These are phyloP conservation scores for Magnusiomyces magnusii DNA, from an alignment of 1,139 yeast species.

Conservation along the genomic window DNA sequence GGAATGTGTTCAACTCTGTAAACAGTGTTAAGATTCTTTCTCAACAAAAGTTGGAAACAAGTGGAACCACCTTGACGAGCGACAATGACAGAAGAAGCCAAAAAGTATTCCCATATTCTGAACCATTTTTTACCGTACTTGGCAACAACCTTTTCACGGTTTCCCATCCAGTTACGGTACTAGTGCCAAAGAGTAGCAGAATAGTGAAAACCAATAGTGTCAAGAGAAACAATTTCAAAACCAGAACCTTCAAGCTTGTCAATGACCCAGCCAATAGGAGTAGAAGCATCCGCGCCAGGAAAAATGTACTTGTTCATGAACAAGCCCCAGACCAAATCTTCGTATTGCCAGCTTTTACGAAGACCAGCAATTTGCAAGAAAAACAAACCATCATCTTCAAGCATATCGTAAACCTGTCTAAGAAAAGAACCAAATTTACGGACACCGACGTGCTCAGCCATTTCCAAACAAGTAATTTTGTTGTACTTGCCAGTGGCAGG, in stretches of 20 bases:
- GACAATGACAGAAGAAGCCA: slow-evolving; percentile 72
- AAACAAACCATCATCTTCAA: slow-evolving; percentile 84
- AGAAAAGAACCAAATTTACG: slow-evolving; percentile 72
- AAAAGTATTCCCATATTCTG: slow-evolving; percentile 90
- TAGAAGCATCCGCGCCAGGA: slow-evolving; percentile 98
- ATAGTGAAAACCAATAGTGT: slow-evolving; percentile 88
- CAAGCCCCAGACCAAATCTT: slow-evolving; percentile 89
- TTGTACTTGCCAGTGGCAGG: slow-evolving; percentile 62
- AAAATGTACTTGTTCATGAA: slow-evolving; percentile 94
- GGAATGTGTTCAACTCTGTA: slow-evolving; percentile 82
- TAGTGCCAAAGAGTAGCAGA: slow-evolving; percentile 90
- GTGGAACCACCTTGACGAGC: slow-evolving; percentile 94
- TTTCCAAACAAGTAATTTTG: slow-evolving; percentile 85
- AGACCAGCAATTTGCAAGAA: slow-evolving; percentile 86
- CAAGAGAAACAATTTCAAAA: slow-evolving; percentile 76
- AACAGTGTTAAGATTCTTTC: slow-evolving; percentile 81
- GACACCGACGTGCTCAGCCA: slow-evolving; percentile 96
- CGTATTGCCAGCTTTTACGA: slow-evolving; percentile 92
- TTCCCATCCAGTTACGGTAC: slow-evolving; percentile 92
- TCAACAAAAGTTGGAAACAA: slow-evolving; percentile 82
- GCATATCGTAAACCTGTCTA: slow-evolving; percentile 72
- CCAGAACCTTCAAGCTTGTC: slow-evolving; percentile 75
- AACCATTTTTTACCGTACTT: slow-evolving; percentile 88
- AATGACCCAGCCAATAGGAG: slow-evolving; percentile 80
- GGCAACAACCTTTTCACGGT: slow-evolving; percentile 66